Evolutionary conservation across 352 stramenopile genomes (phyloP).

Genomic region (Pythium rishiriense): DNA sequence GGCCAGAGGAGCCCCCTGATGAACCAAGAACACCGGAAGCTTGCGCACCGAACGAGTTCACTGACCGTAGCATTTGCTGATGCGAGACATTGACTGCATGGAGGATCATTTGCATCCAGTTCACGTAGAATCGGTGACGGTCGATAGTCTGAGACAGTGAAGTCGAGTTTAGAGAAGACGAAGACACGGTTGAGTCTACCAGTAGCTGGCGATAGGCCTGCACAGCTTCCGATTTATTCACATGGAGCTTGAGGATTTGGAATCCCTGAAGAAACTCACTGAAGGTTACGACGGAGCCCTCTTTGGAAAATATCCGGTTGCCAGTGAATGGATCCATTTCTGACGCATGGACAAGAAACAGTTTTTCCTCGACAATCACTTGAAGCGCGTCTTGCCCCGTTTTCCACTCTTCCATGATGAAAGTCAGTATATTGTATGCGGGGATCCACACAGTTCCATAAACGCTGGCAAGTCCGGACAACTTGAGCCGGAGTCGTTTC

Average conservation of each 20-base stretch:
- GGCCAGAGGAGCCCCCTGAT: background rate
- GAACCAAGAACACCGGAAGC: background rate
- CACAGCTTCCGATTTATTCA: constrained; percentile 33
- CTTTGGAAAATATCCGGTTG: constrained; percentile 7
- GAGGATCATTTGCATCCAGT: constrained; percentile 36
- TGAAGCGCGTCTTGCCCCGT: constrained; percentile 29
- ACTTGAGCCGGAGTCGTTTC: constrained; percentile 41
- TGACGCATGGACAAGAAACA: constrained; percentile 12
- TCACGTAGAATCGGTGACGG: constrained; percentile 27
- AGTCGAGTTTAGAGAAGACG: background rate
- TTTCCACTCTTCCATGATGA: constrained; percentile 55
- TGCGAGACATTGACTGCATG: constrained; percentile 40
- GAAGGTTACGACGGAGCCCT: constrained; percentile 21
- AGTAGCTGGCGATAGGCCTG: constrained; percentile 41
- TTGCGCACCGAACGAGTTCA: background rate
- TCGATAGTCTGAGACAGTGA: constrained; percentile 10
- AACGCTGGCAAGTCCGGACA: constrained; percentile 46
- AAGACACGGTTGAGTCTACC: constrained; percentile 6
- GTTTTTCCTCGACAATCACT: constrained; percentile 29
- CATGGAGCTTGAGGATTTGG: constrained; percentile 31
- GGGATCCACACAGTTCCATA: constrained; percentile 60
- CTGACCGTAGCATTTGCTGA: constrained; percentile 34
- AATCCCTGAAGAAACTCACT: constrained; percentile 36
- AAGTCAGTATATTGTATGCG: constrained; percentile 43
- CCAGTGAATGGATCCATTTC: constrained; percentile 20